Evolutionary conservation across 1,284 basidiomycete genomes (phyloP).

Genomic region (Microbotryum saponariae): DNA sequence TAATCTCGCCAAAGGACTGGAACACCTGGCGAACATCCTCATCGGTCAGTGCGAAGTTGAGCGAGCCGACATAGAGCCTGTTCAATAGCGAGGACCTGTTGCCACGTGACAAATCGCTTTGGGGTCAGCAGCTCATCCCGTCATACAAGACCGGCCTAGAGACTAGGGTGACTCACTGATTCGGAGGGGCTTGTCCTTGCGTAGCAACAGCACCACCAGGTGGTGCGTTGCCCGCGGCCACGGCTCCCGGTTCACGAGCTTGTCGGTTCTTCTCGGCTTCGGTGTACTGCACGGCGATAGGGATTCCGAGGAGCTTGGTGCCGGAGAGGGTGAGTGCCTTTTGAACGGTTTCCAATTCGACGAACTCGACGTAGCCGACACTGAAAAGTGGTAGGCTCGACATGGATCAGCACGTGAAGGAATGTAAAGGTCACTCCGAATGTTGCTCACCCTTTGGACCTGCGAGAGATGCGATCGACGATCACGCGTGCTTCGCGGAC

Average conservation of each 20-base stretch:
- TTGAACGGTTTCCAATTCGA: constrained; percentile 77
- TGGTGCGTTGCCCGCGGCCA: not conserved
- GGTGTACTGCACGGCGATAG: constrained; percentile 90
- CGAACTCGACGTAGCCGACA: constrained; percentile 96
- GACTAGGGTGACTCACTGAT: constrained; percentile 14
- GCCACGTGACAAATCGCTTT: not conserved
- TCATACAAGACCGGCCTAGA: not conserved
- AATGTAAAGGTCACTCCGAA: not conserved
- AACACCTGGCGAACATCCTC: constrained; percentile 97
- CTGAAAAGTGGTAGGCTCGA: constrained; percentile 39
- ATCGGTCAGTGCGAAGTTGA: constrained; percentile 92
- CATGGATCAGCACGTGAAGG: not conserved
- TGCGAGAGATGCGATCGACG: constrained; percentile 80
- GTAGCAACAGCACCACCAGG: not conserved
- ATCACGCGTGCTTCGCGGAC: constrained; percentile 94
- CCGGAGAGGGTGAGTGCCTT: constrained; percentile 83
- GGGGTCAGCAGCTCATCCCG: no score
- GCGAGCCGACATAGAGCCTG: constrained; percentile 90
- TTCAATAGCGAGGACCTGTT: constrained; percentile 36
- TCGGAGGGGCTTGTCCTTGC: not conserved
- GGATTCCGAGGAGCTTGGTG: constrained; percentile 93
- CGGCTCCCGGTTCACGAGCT: constrained; percentile 41
- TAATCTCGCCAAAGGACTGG: constrained; percentile 93
- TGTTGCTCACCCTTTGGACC: constrained; percentile 81
- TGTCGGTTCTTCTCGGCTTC: constrained; percentile 87